Base-by-base conservation (phyloP, 2,329 filamentous ascomycete genomes). In the Colletotrichum australisinense region DNA sequence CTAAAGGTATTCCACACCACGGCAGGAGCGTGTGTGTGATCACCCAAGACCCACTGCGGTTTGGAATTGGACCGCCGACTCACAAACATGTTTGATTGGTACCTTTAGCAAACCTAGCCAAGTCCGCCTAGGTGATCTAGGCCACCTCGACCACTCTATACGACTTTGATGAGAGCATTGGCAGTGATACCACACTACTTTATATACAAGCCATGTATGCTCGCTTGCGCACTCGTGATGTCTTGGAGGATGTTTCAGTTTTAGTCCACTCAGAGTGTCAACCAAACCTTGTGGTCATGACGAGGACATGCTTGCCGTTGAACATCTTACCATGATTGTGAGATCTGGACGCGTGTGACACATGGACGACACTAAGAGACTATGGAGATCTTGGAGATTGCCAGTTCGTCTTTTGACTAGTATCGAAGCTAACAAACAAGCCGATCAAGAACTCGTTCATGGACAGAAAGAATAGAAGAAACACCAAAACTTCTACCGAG, bases 381-480 rank as follows among this genome's bases (percentile, higher is more conserved):
- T 11, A 11, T 3, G 19, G 19, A n/a, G 2, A 22, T n/a, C 19
- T 49, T 5, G 19, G 7, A 22, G 19, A n/a, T 49, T 9, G 19
- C 4, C 9, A 22, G 6, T n/a, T 9, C 16, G 4, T 9, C 8
- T 1, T 11, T 22, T 7, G 19, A 9, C 42, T 0, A 22, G 1
- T 2, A 49, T n/a, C 19, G 9, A 6, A 49, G 19, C 19, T 22
- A n/a, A 5, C 19, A 49, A 1, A 49, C 4, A 49, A 22, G 4
- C 1, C 0, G 11, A 22, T 0, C 42, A 49, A 3, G 19, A 2
- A 9, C 16, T 2, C n/a, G 3, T 22, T 11, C 4, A 49, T n/a
- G 42, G 19, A n/a, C 4, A 22, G 3, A 5, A 49, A 19, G 19
- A 22, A 49, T 2, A n/a, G 8, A 22, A 5, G 42, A 49, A 49